Evolutionary conservation across 2,329 filamentous ascomycete species (phyloP).

Genomic region (Alternaria rosae): DNA sequence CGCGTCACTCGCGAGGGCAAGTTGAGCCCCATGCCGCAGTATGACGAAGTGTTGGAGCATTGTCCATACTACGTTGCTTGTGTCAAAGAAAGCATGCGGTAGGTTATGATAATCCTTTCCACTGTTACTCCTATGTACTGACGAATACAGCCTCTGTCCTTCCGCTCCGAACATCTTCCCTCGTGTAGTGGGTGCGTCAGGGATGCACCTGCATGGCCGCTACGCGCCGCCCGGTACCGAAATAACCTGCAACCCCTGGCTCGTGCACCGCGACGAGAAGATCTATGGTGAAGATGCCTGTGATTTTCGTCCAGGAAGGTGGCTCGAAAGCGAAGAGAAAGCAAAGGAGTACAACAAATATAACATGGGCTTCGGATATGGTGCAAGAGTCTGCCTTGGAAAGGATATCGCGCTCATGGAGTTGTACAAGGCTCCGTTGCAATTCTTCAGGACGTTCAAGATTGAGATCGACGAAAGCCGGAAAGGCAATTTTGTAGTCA

Average conservation of each 20-base stretch:
- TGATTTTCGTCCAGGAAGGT: constrained; percentile 39
- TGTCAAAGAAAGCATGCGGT: constrained; percentile 58
- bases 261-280: constrained; percentile 38
- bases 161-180: constrained; percentile 61
- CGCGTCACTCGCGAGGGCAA: constrained; percentile 42
- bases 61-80: constrained; percentile 60
- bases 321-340: constrained; percentile 46
- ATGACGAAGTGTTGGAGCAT: constrained; percentile 35
- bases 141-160: constrained; percentile 52
- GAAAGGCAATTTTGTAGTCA: constrained; percentile 50
- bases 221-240: constrained; percentile 38
- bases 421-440: constrained; percentile 55
- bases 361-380: constrained; percentile 61
- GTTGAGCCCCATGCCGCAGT: constrained; percentile 32
- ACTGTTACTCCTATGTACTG: background rate
- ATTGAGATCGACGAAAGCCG: constrained; percentile 37
- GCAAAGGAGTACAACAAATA: constrained; percentile 57
- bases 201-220: constrained; percentile 47
- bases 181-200: constrained; percentile 49
- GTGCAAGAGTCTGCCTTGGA: constrained; percentile 58
- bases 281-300: constrained; percentile 40
- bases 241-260: constrained; percentile 40
- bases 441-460: constrained; percentile 54
- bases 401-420: constrained; percentile 63
- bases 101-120: background rate